Percentiles rank a stretch among this genome's conserved stretches.
phyloP scores from a whole-genome alignment of 352 stramenopile species.

The Phytophthora podocarpi region DNA sequence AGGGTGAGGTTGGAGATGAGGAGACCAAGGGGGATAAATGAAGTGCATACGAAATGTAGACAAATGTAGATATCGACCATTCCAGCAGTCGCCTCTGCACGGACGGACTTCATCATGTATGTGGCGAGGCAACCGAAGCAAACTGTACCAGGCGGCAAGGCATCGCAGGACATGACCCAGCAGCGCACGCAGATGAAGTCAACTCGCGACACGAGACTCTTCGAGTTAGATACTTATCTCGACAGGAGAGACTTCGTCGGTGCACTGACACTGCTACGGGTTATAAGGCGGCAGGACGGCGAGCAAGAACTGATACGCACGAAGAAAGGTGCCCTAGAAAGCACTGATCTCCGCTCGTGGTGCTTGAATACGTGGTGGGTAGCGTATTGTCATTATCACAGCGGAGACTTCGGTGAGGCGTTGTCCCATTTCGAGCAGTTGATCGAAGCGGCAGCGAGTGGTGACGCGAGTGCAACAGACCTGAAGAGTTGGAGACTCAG shows the following conservation, averaged over 20 bases:
- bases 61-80: slow-evolving; percentile 26
- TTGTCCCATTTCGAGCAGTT: slow-evolving; percentile 59
- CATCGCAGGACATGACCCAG: neutral
- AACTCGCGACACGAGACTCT: slow-evolving; percentile 11
- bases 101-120: slow-evolving; percentile 20
- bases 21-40: slow-evolving; percentile 25
- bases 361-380: slow-evolving; percentile 61
- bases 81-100: slow-evolving; percentile 5
- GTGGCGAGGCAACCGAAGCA: slow-evolving; percentile 18
- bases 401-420: slow-evolving; percentile 47
- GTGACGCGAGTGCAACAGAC: slow-evolving; percentile 10
- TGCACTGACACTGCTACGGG: slow-evolving; percentile 45
- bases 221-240: slow-evolving; percentile 55
- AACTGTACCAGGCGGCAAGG: neutral
- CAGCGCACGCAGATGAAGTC: slow-evolving; percentile 6
- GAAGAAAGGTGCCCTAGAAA: neutral
- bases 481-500: slow-evolving; percentile 52
- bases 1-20: slow-evolving; percentile 20
- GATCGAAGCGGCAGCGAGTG: slow-evolving; percentile 26
- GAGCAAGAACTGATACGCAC: slow-evolving; percentile 17
- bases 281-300: slow-evolving; percentile 23
- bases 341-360: slow-evolving; percentile 11
- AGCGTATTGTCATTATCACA: slow-evolving; percentile 76
- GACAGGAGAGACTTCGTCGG: slow-evolving; percentile 49
- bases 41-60: neutral